A percentile compares a stretch with the other conserved stretches of the same genome.
phyloP scores from a whole-genome alignment of 2,329 filamentous ascomycete genomes.

The Fusarium abutilonis region DNA sequence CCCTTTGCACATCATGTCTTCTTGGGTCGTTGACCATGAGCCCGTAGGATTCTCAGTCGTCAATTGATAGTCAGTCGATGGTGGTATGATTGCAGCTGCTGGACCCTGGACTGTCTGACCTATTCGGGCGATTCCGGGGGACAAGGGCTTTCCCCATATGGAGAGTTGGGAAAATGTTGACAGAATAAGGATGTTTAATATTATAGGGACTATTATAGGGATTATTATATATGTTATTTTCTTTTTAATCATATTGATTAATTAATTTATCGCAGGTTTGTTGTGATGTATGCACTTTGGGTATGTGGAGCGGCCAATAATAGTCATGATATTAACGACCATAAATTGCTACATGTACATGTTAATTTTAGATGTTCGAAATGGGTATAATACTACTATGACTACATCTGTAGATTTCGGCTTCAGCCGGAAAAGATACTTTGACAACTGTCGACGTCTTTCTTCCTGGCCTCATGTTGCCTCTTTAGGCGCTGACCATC shows the following conservation, averaged over 20 bases:
- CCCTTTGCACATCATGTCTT: neutral
- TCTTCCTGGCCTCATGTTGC: slow-evolving; percentile 35
- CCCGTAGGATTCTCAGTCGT: slow-evolving; percentile 26
- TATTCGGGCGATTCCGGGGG: slow-evolving; percentile 41
- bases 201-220: neutral
- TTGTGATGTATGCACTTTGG: slow-evolving; percentile 5
- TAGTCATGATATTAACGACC: neutral
- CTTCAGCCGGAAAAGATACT: slow-evolving; percentile 20
- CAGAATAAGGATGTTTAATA: neutral
- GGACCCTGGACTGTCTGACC: slow-evolving; percentile 36
- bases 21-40: slow-evolving; percentile 11
- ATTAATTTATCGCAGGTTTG: neutral
- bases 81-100: slow-evolving; percentile 37
- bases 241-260: neutral
- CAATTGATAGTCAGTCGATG: slow-evolving; percentile 35
- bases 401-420: slow-evolving; percentile 15
- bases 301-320: slow-evolving; percentile 11
- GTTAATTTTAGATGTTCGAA: neutral
- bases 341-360: neutral
- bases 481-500: slow-evolving; percentile 34
- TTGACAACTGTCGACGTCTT: slow-evolving; percentile 23
- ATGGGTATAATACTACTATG: neutral
- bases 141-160: slow-evolving; percentile 9
- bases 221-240: neutral
- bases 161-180: slow-evolving; percentile 15